Evolutionary conservation across 257 asterid species (phyloP).

Genomic region (Petunia secreta): DNA sequence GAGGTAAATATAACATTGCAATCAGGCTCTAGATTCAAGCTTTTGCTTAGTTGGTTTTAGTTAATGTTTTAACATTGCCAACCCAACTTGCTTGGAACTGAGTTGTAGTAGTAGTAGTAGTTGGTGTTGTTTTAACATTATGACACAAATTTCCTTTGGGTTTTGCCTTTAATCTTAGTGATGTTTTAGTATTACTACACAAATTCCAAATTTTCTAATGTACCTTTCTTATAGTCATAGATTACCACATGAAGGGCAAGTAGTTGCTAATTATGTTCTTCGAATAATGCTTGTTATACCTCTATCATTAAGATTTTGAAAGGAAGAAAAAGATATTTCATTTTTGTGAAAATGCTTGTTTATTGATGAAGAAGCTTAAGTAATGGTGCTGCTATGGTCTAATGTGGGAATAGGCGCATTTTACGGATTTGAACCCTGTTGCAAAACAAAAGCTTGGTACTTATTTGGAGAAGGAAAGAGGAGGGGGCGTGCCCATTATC

Average conservation of each 20-base stretch:
- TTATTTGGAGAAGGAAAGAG: too few relatives aligned
- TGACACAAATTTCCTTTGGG: too few relatives aligned
- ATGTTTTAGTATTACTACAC: background rate
- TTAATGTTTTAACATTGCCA: background rate
- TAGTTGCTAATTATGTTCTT: background rate
- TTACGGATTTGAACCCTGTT: too few relatives aligned
- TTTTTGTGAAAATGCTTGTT: slow-evolving; percentile 3
- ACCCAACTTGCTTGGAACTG: too few relatives aligned
- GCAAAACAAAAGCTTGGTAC: too few relatives aligned
- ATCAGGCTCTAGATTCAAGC: background rate
- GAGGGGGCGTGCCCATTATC: too few relatives aligned
- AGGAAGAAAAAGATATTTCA: background rate
- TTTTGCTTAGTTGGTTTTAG: slow-evolving; percentile 11
- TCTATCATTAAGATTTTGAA: background rate
- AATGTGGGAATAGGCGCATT: too few relatives aligned
- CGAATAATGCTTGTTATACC: background rate
- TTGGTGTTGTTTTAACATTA: too few relatives aligned
- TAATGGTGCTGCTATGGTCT: background rate
- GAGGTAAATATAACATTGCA: background rate
- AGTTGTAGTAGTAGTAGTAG: too few relatives aligned
- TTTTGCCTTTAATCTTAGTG: too few relatives aligned
- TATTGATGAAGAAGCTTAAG: background rate
- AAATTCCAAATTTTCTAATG: background rate
- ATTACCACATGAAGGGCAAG: background rate
- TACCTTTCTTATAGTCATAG: background rate